Conservation (phyloP, 2,329 filamentous ascomycete species). For the Ilyonectria robusta region DNA sequence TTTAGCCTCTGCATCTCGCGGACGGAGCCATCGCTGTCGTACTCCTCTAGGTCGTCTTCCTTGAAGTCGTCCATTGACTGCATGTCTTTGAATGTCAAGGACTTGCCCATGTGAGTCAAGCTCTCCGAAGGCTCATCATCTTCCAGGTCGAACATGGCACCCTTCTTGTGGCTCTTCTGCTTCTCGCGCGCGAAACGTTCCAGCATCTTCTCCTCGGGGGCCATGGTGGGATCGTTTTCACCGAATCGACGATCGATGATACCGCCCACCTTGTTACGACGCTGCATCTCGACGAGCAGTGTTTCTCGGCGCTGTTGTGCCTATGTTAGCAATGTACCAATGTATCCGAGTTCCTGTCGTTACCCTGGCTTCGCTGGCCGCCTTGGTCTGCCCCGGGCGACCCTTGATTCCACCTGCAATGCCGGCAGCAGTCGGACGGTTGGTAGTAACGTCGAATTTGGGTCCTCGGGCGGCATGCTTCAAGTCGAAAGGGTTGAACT, state of each 20-base stretch:
- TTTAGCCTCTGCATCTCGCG: conserved; percentile 70
- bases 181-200: conserved; percentile 93
- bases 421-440: conserved; percentile 67
- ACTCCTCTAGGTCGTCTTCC: conserved; percentile 77
- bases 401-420: conserved; percentile 74
- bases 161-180: conserved; percentile 82
- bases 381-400: conserved; percentile 87
- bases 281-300: conserved; percentile 89
- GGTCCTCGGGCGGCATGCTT: conserved; percentile 82
- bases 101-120: conserved; percentile 88
- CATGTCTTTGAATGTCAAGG: conserved; percentile 73
- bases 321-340: conserved; percentile 27
- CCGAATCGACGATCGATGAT: conserved; percentile 95
- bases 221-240: conserved; percentile 95
- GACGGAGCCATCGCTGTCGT: conserved; percentile 70
- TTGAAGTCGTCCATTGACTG: conserved; percentile 79
- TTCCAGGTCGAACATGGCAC: conserved; percentile 90
- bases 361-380: conserved; percentile 87
- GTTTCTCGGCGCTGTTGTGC: conserved; percentile 78
- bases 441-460: conserved; percentile 88
- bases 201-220: conserved; percentile 90
- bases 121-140: conserved; percentile 74
- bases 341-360: conserved; percentile 42
- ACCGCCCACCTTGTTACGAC: conserved; percentile 90
- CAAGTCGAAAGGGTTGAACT: conserved; percentile 98